Conservation (phyloP, 2,329 filamentous ascomycete genomes). For the Aspergillus pseudotamarii region DNA sequence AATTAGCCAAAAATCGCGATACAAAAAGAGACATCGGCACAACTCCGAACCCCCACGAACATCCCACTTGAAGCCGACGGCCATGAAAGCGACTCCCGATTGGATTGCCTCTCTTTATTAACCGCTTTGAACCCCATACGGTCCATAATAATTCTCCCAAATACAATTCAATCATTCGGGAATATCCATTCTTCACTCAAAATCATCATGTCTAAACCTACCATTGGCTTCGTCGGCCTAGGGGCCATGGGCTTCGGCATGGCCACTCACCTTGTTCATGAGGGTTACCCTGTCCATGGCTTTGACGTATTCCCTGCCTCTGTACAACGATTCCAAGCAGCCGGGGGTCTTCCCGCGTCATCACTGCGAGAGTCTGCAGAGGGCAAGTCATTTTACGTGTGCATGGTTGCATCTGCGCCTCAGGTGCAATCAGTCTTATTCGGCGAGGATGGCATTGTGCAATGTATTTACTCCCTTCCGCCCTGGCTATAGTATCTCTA, state of each 20-base stretch:
- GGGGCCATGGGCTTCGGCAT: constrained; percentile 83
- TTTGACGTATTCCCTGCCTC: constrained; percentile 72
- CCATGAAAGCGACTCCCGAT: not conserved
- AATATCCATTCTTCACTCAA: not conserved
- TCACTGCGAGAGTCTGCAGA: constrained; percentile 65
- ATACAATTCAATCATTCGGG: not conserved
- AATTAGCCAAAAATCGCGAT: not conserved
- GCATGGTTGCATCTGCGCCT: constrained; percentile 74
- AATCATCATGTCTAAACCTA: constrained; percentile 47
- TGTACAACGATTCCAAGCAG: constrained; percentile 65
- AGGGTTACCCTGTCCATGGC: constrained; percentile 68
- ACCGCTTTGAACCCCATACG: not conserved
- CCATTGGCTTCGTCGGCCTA: constrained; percentile 71
- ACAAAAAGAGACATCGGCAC: not conserved
- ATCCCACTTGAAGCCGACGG: constrained; percentile 6
- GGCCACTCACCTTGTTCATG: constrained; percentile 71
- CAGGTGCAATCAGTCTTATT: constrained; percentile 70
- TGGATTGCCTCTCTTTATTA: constrained; percentile 3
- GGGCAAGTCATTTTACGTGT: constrained; percentile 64
- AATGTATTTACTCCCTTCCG: constrained; percentile 21
- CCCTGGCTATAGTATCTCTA: not conserved
- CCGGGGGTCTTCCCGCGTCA: constrained; percentile 62
- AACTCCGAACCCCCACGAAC: constrained; percentile 5
- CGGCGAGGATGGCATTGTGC: constrained; percentile 55
- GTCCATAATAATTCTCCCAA: not conserved